These are phyloP conservation scores for Eragrostis curvula DNA, from an alignment of 176 grass and related monocot genomes.

Conservation along the genomic window DNA sequence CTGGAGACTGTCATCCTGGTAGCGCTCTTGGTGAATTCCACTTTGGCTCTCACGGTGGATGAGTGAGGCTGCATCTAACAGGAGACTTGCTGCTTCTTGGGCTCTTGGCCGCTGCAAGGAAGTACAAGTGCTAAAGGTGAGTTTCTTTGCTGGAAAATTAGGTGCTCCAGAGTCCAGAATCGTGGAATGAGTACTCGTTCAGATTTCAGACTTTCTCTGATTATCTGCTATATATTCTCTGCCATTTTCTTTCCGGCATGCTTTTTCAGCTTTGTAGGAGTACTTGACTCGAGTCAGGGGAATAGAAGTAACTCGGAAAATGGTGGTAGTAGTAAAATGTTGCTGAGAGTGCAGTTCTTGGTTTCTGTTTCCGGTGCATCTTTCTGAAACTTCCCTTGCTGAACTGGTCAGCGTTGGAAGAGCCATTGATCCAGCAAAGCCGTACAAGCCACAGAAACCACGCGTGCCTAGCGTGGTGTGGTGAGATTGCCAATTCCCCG, in stretches of 20 bases:
- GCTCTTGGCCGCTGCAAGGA: constrained; percentile 14
- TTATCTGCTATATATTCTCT: constrained; percentile 24
- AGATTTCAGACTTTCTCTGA: constrained; percentile 14
- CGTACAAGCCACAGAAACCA: background rate
- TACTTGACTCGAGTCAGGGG: background rate
- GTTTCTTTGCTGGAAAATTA: constrained; percentile 28
- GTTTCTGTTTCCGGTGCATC: too few relatives aligned
- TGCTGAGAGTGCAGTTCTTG: background rate
- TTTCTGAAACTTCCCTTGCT: constrained; percentile 1
- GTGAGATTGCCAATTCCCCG: background rate
- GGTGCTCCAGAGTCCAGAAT: constrained; percentile 18
- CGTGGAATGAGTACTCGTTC: constrained; percentile 39
- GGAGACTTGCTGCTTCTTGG: constrained; percentile 3
- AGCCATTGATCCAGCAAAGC: background rate
- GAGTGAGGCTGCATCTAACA: background rate
- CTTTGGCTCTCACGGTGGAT: background rate
- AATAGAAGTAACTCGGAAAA: background rate
- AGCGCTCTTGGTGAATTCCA: background rate
- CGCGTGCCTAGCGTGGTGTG: background rate
- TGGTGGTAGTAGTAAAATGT: background rate
- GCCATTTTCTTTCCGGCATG: constrained; percentile 19
- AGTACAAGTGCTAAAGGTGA: constrained; percentile 42
- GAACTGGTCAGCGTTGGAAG: background rate
- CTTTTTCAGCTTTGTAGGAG: constrained; percentile 42
- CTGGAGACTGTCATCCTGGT: constrained; percentile 14